These are phyloP conservation scores for Kazachstania bromeliacearum DNA, from an alignment of 805 yeast genomes.

Conservation along the genomic window DNA sequence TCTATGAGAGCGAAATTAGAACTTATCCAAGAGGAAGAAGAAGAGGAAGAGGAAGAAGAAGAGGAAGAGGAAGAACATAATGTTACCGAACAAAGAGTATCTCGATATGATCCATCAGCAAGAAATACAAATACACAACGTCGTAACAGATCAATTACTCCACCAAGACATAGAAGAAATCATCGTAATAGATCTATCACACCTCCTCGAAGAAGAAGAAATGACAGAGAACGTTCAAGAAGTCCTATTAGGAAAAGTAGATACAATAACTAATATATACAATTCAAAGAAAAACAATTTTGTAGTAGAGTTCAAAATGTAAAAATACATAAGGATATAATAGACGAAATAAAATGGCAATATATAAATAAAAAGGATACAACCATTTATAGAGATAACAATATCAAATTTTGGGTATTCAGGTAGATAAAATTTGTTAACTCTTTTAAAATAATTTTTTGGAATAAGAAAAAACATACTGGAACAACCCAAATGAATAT, in stretches of 20 bases:
- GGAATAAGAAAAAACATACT: no score
- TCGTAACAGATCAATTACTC: constrained; percentile 16
- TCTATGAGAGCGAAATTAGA: constrained; percentile 55
- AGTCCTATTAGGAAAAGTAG: constrained; percentile 3
- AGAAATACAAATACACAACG: background rate
- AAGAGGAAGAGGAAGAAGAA: constrained; percentile 7
- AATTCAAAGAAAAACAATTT: background rate
- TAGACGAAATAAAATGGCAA: background rate
- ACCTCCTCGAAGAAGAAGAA: constrained; percentile 13
- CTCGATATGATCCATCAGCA: constrained; percentile 5
- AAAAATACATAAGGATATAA: background rate
- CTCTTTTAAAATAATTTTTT: no score
- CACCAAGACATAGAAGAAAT: constrained; percentile 7
- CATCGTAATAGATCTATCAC: constrained; percentile 13
- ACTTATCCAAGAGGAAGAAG: constrained; percentile 24
- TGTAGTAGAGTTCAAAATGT: background rate
- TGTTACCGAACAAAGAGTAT: constrained; percentile 6
- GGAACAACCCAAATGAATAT: background rate
- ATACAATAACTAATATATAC: background rate
- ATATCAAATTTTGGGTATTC: constrained; percentile 1
- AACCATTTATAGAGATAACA: background rate
- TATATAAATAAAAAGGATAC: background rate
- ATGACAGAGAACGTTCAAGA: background rate
- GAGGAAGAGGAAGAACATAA: constrained; percentile 6
- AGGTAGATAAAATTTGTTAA: background rate